phyloP scores from a whole-genome alignment of 2,329 filamentous ascomycete species.

The Rutstroemia sp. region DNA sequence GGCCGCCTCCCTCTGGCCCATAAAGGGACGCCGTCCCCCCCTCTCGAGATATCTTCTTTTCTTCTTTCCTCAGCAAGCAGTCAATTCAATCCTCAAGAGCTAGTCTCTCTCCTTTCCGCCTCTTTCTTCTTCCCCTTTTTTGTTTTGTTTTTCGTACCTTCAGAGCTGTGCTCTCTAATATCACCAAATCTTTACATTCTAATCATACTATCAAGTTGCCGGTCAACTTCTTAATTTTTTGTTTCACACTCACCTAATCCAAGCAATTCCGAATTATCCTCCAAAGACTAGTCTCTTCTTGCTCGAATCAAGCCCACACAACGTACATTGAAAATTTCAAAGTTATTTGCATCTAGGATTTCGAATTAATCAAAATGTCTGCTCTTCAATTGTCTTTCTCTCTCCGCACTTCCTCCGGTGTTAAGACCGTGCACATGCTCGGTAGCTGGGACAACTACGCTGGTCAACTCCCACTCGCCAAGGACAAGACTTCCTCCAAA shows the following conservation, averaged over 20 bases:
- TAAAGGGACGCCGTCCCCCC: slow-evolving; percentile 23
- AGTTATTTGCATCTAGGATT: slow-evolving; percentile 30
- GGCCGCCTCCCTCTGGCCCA: slow-evolving; percentile 12
- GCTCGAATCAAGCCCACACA: slow-evolving; percentile 30
- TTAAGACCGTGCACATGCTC: slow-evolving; percentile 95
- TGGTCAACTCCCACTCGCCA: slow-evolving; percentile 88
- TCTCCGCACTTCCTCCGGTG: slow-evolving; percentile 89
- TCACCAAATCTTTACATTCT: slow-evolving; percentile 31
- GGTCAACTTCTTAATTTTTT: slow-evolving; percentile 50
- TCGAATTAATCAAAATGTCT: slow-evolving; percentile 58
- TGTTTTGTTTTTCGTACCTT: slow-evolving; percentile 30
- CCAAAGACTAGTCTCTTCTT: slow-evolving; percentile 31
- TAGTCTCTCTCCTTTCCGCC: slow-evolving; percentile 36
- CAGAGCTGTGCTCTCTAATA: slow-evolving; percentile 48
- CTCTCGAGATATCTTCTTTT: slow-evolving; percentile 19
- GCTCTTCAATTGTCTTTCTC: slow-evolving; percentile 91
- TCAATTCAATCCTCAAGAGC: slow-evolving; percentile 41
- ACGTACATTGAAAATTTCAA: slow-evolving; percentile 24
- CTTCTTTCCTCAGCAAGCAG: slow-evolving; percentile 57
- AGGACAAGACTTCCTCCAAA: slow-evolving; percentile 76
- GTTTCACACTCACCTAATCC: slow-evolving; percentile 39
- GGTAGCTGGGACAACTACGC: slow-evolving; percentile 98
- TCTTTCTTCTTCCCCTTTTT: slow-evolving; percentile 33
- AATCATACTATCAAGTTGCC: slow-evolving; percentile 36
- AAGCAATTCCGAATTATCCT: slow-evolving; percentile 6